A percentile compares a stretch with the other conserved stretches of the same genome.
Conservation (phyloP, 331 rosid genomes). For the Malus hybrid region DNA sequence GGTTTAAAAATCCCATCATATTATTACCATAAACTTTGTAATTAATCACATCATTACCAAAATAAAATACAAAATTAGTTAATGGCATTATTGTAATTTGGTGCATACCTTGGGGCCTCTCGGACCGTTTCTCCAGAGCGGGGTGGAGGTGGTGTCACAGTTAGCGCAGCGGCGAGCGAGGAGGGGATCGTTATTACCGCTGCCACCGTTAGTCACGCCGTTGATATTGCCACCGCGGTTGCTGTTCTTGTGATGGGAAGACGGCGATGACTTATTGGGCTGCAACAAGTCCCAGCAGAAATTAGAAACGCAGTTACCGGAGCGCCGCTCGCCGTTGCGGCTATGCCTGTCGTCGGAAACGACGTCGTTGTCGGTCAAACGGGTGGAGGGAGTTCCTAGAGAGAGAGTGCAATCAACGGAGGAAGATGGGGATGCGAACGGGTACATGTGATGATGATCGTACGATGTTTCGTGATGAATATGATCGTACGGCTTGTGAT, state of each 20-base stretch:
- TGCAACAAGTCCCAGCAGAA: constrained; percentile 77
- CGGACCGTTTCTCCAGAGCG: constrained; percentile 96
- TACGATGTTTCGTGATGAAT: neutral
- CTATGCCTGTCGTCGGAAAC: constrained; percentile 26
- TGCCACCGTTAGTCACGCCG: neutral
- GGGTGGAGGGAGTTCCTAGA: constrained; percentile 79
- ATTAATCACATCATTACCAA: neutral
- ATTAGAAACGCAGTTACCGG: constrained; percentile 48
- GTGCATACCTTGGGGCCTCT: constrained; percentile 86
- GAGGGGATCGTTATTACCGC: constrained; percentile 42
- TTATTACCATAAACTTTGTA: neutral
- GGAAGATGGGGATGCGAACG: constrained; percentile 35
- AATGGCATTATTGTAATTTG: neutral
- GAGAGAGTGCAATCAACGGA: constrained; percentile 91
- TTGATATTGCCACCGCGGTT: constrained; percentile 7
- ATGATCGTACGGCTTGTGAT: constrained; percentile 28
- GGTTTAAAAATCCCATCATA: neutral
- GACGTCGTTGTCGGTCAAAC: constrained; percentile 23
- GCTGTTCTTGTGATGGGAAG: constrained; percentile 21
- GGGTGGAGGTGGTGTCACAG: constrained; percentile 94
- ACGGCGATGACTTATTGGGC: constrained; percentile 22
- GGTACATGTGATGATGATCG: constrained; percentile 22
- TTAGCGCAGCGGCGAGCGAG: constrained; percentile 94
- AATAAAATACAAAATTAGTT: neutral
- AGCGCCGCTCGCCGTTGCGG: constrained; percentile 13